Evolutionary conservation across 1,284 basidiomycete genomes (phyloP).

Genomic region (Schizophyllum amplum): DNA sequence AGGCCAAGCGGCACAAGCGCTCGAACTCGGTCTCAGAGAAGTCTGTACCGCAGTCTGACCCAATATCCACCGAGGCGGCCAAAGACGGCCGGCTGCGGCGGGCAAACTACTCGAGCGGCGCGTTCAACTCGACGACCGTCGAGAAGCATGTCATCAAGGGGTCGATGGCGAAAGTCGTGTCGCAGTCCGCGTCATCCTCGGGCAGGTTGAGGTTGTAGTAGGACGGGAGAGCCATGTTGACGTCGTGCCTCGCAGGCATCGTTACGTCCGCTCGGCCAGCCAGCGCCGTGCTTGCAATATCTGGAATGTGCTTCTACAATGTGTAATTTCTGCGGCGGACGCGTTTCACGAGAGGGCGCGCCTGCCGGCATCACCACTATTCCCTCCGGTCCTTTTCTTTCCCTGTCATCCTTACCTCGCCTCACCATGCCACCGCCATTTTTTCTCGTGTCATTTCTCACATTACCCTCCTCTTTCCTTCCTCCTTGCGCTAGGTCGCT

Average conservation of each 20-base stretch:
- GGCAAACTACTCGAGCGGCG: constrained; percentile 15
- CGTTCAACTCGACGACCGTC: constrained; percentile 27
- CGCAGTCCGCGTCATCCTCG: constrained; percentile 8
- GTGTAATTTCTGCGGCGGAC: too few relatives aligned
- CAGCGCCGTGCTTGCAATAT: too few relatives aligned
- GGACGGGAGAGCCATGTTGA: not conserved
- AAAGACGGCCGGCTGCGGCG: constrained; percentile 34
- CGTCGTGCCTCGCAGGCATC: not conserved
- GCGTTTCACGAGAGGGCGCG: too few relatives aligned
- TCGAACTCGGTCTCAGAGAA: constrained; percentile 7
- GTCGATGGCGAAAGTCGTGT: constrained; percentile 45
- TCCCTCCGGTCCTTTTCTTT: not conserved
- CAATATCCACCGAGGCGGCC: constrained; percentile 22
- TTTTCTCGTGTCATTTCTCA: not conserved
- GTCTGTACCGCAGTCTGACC: constrained; percentile 14
- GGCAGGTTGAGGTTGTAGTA: not conserved
- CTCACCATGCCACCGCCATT: too few relatives aligned
- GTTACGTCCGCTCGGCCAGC: not conserved
- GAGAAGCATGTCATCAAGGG: constrained; percentile 48
- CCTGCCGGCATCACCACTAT: not conserved
- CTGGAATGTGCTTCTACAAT: too few relatives aligned
- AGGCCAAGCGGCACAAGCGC: not conserved
- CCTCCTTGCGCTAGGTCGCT: not conserved
- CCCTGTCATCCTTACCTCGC: too few relatives aligned
- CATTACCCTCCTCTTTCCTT: not conserved